These are phyloP conservation scores for Rhynchospora breviuscula DNA, from an alignment of 176 grass and related monocot species.

Conservation along the genomic window DNA sequence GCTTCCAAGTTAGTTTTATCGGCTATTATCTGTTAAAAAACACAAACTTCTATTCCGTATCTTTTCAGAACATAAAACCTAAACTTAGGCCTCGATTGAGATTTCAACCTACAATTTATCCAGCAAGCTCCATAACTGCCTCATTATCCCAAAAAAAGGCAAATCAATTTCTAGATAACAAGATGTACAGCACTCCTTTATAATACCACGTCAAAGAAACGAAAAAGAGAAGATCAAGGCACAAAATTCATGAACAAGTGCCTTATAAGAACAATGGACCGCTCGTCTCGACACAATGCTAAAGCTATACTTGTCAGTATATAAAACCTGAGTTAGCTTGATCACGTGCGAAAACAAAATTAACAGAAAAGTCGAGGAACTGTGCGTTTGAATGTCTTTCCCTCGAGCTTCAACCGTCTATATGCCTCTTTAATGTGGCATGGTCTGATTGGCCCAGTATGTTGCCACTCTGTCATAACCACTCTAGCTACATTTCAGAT, in stretches of 20 bases:
- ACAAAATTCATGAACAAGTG: not conserved
- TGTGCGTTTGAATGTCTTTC: conserved; percentile 57
- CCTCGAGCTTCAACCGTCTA: conserved; percentile 82
- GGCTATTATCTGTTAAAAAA: not conserved
- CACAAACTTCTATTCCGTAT: not conserved
- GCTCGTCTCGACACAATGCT: not conserved
- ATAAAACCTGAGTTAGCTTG: not conserved
- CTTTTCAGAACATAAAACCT: not conserved
- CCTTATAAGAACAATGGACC: not conserved
- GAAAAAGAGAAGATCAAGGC: not conserved
- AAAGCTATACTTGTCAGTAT: not conserved
- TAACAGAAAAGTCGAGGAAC: conserved; percentile 79
- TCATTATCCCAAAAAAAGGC: not conserved
- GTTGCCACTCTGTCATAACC: conserved; percentile 78
- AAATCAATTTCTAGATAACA: not conserved
- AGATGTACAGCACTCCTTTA: not conserved
- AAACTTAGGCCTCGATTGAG: not conserved
- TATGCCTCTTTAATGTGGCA: conserved; percentile 88
- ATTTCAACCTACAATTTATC: no score
- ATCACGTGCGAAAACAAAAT: not conserved
- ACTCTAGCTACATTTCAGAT: conserved; percentile 51
- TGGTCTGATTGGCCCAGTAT: conserved; percentile 87
- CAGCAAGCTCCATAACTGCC: no score
- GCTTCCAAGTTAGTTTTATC: not conserved
- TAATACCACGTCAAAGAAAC: not conserved